Evolutionary conservation across 306 rosid species (phyloP).

Genomic region (Vigna angularis): DNA sequence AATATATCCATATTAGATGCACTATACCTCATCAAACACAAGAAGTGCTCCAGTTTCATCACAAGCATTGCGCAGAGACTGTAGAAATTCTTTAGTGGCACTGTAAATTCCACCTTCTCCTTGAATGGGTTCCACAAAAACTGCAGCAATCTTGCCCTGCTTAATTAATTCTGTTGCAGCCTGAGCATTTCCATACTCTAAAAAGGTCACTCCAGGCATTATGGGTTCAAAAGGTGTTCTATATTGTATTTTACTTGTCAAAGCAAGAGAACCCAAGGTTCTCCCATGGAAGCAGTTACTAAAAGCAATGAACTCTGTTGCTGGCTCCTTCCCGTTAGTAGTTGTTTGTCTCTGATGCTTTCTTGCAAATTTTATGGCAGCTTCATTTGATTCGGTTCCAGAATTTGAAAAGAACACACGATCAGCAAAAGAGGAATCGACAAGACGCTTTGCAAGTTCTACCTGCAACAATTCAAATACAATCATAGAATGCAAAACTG

Average conservation of each 20-base stretch:
- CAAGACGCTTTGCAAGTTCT: conserved; percentile 82
- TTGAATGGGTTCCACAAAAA: conserved; percentile 94
- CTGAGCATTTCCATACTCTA: conserved; percentile 78
- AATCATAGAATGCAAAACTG: conserved; percentile 11
- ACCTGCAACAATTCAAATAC: conserved; percentile 59
- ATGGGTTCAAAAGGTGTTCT: conserved; percentile 91
- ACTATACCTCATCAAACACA: conserved; percentile 87
- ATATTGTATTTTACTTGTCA: conserved; percentile 93
- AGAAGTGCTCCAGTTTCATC: conserved; percentile 82
- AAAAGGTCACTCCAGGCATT: conserved; percentile 93
- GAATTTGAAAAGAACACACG: conserved; percentile 87
- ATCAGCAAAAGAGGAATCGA: conserved; percentile 79
- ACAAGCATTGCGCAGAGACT: conserved; percentile 74
- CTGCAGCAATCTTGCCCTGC: conserved; percentile 76
- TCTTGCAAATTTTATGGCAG: conserved; percentile 91
- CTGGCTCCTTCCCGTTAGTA: conserved; percentile 62
- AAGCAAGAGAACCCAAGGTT: conserved; percentile 94
- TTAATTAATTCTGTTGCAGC: conserved; percentile 69
- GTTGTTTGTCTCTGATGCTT: conserved; percentile 72
- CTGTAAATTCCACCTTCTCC: conserved; percentile 96
- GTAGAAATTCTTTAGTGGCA: conserved; percentile 85
- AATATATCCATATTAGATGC: conserved; percentile 3
- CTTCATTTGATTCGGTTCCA: conserved; percentile 97
- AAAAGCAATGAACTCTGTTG: conserved; percentile 78
- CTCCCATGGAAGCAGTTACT: conserved; percentile 91